These are phyloP conservation scores for Euphorbia celastroides DNA, from an alignment of 441 rosid genomes.

Conservation along the genomic window DNA sequence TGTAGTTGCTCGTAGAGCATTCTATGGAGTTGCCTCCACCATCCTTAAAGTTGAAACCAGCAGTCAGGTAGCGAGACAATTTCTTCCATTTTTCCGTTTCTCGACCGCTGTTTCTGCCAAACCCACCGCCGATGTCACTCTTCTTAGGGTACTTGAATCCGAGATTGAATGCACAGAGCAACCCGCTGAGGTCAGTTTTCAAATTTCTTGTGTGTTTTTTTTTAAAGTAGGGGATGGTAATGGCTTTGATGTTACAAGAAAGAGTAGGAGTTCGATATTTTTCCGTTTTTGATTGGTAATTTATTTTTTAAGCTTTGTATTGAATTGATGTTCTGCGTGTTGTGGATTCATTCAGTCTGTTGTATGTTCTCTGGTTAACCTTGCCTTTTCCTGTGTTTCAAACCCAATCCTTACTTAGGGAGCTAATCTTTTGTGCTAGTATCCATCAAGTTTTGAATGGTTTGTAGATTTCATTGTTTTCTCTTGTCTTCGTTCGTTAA, in stretches of 20 bases:
- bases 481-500: background rate
- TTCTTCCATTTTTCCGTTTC: constrained; percentile 32
- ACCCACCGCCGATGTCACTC: constrained; percentile 33
- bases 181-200: constrained; percentile 20
- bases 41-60: constrained; percentile 20
- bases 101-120: constrained; percentile 23
- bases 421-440: background rate
- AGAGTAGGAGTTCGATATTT: too few relatives aligned
- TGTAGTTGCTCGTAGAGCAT: constrained; percentile 29
- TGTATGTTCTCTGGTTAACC: background rate
- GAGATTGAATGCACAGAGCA: constrained; percentile 58
- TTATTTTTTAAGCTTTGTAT: background rate
- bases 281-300: background rate
- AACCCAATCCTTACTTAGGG: background rate
- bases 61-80: constrained; percentile 20
- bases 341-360: background rate
- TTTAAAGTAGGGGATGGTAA: too few relatives aligned
- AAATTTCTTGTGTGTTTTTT: background rate
- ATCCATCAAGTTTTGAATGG: background rate
- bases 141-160: constrained; percentile 38
- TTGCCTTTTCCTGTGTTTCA: background rate
- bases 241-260: too few relatives aligned
- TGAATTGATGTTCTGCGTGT: background rate
- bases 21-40: constrained; percentile 28
- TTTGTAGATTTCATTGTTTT: background rate